phyloP scores from a whole-genome alignment of 306 rosid genomes.

The Quercus rubra region DNA sequence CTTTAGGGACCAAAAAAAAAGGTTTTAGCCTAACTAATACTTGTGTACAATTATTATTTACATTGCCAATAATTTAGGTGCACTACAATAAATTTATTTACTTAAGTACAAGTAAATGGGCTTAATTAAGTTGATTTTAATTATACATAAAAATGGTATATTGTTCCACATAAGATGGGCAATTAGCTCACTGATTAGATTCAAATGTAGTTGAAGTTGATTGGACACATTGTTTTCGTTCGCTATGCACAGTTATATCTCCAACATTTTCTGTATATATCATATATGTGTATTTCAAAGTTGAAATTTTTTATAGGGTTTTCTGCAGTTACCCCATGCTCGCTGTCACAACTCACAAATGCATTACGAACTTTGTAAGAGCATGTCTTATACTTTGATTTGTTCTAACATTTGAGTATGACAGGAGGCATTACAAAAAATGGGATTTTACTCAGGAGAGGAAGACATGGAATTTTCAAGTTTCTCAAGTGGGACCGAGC shows the following conservation, averaged over 20 bases:
- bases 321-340: neutral
- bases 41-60: too few relatives aligned
- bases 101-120: neutral
- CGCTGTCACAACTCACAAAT: neutral
- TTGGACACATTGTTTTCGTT: neutral
- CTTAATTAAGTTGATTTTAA: neutral
- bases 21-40: too few relatives aligned
- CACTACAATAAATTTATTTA: neutral
- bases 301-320: neutral
- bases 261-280: neutral
- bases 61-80: neutral
- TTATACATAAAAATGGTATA: neutral
- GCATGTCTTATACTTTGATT: slow-evolving; percentile 6
- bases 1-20: too few relatives aligned
- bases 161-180: neutral
- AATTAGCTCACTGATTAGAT: neutral
- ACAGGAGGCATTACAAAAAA: slow-evolving; percentile 73
- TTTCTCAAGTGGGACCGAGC: slow-evolving; percentile 85
- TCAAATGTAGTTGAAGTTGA: neutral
- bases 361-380: neutral
- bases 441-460: slow-evolving; percentile 91
- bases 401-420: neutral
- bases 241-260: neutral
- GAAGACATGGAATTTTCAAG: slow-evolving; percentile 85
- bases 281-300: neutral